Conservation (phyloP, 2,329 filamentous ascomycete species). For the Tolypocladium pustulatum region DNA sequence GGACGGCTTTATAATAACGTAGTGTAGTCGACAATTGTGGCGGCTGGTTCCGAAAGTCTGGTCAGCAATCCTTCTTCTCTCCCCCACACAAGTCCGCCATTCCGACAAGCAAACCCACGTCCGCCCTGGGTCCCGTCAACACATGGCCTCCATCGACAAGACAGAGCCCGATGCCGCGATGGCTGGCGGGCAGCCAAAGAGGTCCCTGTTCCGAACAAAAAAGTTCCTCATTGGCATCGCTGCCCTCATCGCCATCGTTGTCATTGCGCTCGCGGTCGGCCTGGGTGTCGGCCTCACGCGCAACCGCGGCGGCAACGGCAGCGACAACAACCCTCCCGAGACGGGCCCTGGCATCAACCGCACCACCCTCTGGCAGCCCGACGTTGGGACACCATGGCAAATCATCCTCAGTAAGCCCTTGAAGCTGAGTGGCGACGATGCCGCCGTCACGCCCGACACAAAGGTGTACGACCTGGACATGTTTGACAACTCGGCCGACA, state of each 20-base stretch:
- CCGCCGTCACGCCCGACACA: conserved; percentile 32
- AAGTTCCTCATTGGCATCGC: conserved; percentile 16
- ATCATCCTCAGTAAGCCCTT: conserved; percentile 43
- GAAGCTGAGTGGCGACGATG: conserved; percentile 25
- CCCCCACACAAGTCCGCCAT: neutral
- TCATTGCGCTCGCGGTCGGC: conserved; percentile 39
- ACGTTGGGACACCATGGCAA: conserved; percentile 45
- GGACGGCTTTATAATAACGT: neutral
- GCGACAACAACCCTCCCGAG: conserved; percentile 5
- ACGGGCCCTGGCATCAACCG: conserved; percentile 12
- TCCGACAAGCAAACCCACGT: neutral
- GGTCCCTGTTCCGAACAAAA: conserved; percentile 5
- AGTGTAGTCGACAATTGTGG: neutral
- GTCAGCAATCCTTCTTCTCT: neutral
- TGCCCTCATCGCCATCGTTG: conserved; percentile 12
- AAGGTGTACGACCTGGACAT: conserved; percentile 39
- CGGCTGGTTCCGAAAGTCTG: neutral
- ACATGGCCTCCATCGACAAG: conserved; percentile 14
- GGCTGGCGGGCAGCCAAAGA: neutral
- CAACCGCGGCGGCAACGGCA: conserved; percentile 8
- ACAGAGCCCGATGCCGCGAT: neutral
- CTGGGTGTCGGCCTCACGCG: conserved; percentile 43
- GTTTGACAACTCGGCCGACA: conserved; percentile 37
- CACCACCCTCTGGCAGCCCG: conserved; percentile 38
- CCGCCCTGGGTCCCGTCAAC: neutral